A percentile compares a stretch with the other conserved stretches of the same genome.
Conservation (phyloP, 805 yeast species). For the Cyberlindnera sargentensis region DNA sequence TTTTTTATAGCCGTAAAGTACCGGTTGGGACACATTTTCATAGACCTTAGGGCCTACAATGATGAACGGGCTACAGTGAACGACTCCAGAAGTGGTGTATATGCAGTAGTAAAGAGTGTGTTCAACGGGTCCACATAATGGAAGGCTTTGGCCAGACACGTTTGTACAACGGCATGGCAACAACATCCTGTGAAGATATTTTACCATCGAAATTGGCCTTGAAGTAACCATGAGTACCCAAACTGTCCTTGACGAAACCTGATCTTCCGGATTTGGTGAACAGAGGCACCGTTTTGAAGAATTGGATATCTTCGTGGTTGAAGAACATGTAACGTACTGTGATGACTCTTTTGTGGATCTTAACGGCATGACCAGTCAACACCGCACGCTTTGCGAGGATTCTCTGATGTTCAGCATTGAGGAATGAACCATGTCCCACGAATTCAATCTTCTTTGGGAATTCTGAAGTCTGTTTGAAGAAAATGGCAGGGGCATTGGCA, state of each 20-base stretch:
- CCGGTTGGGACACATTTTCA: background rate
- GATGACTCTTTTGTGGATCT: constrained; percentile 86
- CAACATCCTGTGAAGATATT: constrained; percentile 83
- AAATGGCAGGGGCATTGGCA: constrained; percentile 77
- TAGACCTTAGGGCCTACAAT: background rate
- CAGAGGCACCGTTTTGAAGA: constrained; percentile 86
- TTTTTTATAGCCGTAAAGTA: background rate
- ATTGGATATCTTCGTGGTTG: constrained; percentile 79
- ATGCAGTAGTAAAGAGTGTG: background rate
- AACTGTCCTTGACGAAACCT: constrained; percentile 89
- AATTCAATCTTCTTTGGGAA: constrained; percentile 49
- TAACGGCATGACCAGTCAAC: constrained; percentile 90
- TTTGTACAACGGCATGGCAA: constrained; percentile 90
- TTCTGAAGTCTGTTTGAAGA: constrained; percentile 53
- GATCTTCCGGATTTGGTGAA: constrained; percentile 90
- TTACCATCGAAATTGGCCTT: constrained; percentile 93
- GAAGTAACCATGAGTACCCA: constrained; percentile 98
- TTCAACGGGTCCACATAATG: constrained; percentile 26
- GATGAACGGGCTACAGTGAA: background rate
- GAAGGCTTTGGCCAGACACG: constrained; percentile 80
- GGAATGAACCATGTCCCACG: constrained; percentile 85
- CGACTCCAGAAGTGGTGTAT: background rate
- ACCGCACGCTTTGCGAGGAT: constrained; percentile 82
- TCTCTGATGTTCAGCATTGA: constrained; percentile 79
- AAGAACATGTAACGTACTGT: constrained; percentile 97